Evolutionary conservation across 352 stramenopile genomes (phyloP), one percentile per base, ranked within the genome.

Genomic region (Phytophthora constricta): DNA sequence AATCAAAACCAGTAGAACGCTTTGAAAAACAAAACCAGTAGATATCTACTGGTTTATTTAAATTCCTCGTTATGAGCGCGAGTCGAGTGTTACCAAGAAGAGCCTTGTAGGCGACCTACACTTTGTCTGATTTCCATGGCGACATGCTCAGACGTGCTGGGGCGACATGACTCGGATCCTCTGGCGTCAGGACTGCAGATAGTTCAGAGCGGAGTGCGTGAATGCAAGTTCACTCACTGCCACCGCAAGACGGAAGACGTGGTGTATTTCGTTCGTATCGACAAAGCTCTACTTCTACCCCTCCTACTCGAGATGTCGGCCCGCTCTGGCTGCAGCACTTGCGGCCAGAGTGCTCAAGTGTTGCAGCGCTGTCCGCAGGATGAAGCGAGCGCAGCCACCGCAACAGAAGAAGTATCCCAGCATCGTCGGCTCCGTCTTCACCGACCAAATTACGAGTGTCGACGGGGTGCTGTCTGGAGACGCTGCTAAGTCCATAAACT

Each of bases 401-500:
- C 80, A 89, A 55, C 76, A 81, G 4, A 86, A 55, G 22, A 87
- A 45, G 31, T 86, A 84, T 2, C 80, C 80, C 14, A 76, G 33
- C 0, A 57, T 43, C 1, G 79, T 72, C 20, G 80, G 79, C 28
- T 70, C 65, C 34, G 65, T 77, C 58, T 89, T 89, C 22, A 86
- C 54, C 13, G 67, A 77, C 77, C 77, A 86, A 39, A 83, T 72
- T 26, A 86, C 70, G 28, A 86, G 70, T 48, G 77, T 86, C 27
- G 71, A 60, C 22, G 74, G 74, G 4, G 70, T 77, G 39, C 69
- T 77, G 28, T 77, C 65, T 9, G 58, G 34, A 8, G 74, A 82
- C 39, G 74, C 68, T 3, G 74, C 74, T 7, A 80, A 80, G 46
- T 78, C 72, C 28, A 93, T 65, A 48, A 93, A 93, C 42, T 82